Percentiles rank a stretch among this genome's conserved stretches.
Conservation (phyloP, 345 rosid species). For the Bretschneidera sinensis region DNA sequence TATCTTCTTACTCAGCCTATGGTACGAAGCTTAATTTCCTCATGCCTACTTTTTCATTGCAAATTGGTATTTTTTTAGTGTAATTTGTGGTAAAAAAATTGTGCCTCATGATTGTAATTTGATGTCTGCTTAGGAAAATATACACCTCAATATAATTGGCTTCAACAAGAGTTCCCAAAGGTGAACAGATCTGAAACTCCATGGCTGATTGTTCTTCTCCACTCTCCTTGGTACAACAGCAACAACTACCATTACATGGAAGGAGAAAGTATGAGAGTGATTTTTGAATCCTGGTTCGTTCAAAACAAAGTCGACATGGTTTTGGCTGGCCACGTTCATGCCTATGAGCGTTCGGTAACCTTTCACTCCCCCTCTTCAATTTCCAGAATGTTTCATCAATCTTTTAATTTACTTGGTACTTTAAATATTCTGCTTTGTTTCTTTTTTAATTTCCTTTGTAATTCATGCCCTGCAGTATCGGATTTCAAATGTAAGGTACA, state of each 20-base stretch:
- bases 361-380: not conserved
- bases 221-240: constrained; percentile 35
- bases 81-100: too few relatives aligned
- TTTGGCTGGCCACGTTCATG: constrained; percentile 48
- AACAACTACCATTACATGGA: constrained; percentile 38
- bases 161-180: constrained; percentile 26
- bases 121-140: constrained; percentile 20
- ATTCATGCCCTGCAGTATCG: too few relatives aligned
- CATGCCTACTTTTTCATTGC: not conserved
- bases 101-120: not conserved
- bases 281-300: constrained; percentile 42
- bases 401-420: too few relatives aligned
- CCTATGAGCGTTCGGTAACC: constrained; percentile 42
- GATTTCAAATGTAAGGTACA: too few relatives aligned
- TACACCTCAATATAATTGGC: constrained; percentile 35
- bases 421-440: too few relatives aligned
- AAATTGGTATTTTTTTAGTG: too few relatives aligned
- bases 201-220: constrained; percentile 25
- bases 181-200: constrained; percentile 37
- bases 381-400: too few relatives aligned
- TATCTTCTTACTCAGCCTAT: constrained; percentile 46
- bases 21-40: constrained; percentile 28
- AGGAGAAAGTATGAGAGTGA: constrained; percentile 50
- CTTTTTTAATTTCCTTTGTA: too few relatives aligned
- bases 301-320: constrained; percentile 43